Conservation (phyloP, 495 filamentous ascomycete species). For the Penicillium lagena region DNA sequence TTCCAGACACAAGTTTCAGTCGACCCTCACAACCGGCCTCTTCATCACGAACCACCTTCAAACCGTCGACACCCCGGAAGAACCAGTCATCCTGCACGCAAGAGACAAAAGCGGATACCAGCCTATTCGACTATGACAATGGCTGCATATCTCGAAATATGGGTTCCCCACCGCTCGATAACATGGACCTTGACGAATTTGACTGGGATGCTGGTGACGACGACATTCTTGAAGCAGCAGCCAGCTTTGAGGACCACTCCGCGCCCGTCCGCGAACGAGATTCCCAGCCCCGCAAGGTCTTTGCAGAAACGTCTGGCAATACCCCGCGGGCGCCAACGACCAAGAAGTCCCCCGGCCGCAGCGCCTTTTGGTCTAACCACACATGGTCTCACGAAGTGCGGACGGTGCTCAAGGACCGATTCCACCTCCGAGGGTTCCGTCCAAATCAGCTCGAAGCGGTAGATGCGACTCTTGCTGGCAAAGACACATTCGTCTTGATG, state of each 20-base stretch:
- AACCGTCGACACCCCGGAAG: not conserved
- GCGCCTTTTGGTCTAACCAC: conserved; percentile 37
- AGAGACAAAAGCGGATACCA: conserved; percentile 1
- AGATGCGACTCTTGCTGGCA: conserved; percentile 79
- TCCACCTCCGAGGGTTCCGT: conserved; percentile 78
- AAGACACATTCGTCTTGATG: conserved; percentile 93
- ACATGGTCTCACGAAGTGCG: conserved; percentile 86
- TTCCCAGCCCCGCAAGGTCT: conserved; percentile 32
- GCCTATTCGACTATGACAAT: conserved; percentile 13
- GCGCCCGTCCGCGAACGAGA: conserved; percentile 14
- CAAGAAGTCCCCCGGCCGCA: conserved; percentile 29
- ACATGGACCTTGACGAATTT: conserved; percentile 49
- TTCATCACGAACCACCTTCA: not conserved
- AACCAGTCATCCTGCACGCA: conserved; percentile 4
- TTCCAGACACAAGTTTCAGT: no score
- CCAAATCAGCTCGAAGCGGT: conserved; percentile 93
- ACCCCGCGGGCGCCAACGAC: conserved; percentile 17
- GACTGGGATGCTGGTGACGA: conserved; percentile 63
- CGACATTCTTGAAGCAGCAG: conserved; percentile 58
- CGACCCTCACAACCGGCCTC: not conserved
- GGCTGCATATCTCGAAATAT: conserved; percentile 38
- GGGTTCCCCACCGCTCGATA: conserved; percentile 29
- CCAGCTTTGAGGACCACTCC: conserved; percentile 45
- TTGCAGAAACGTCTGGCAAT: conserved; percentile 54
- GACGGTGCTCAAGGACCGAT: conserved; percentile 66